phyloP scores from a whole-genome alignment of 2,329 filamentous ascomycete genomes.

The Myriosclerotinia duriaeana region DNA sequence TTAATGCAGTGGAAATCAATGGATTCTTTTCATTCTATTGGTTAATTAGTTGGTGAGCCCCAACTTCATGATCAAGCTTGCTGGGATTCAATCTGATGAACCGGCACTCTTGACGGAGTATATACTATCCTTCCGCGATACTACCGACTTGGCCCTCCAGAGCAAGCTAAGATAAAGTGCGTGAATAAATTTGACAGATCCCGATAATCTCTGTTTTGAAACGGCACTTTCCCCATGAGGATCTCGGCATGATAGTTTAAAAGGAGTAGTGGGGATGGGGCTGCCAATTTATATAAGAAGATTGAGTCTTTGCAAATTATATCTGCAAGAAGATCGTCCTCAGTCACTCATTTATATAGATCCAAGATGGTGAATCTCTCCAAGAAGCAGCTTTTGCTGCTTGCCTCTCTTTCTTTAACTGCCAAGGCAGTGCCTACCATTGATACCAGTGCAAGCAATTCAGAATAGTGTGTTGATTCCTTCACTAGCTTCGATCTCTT shows the following conservation, averaged over 20 bases:
- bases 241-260: background rate
- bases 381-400: constrained; percentile 8
- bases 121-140: background rate
- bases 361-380: constrained; percentile 2
- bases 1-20: background rate
- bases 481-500: background rate
- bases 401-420: constrained; percentile 9
- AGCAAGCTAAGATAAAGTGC: background rate
- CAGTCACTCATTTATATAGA: background rate
- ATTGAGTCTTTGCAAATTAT: background rate
- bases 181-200: background rate
- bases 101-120: background rate
- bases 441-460: background rate
- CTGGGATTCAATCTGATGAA: background rate
- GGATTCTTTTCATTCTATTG: background rate
- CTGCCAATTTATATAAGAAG: constrained; percentile 1
- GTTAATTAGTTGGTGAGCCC: background rate
- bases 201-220: background rate
- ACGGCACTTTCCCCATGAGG: background rate
- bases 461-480: constrained; percentile 1
- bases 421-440: background rate
- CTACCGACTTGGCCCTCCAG: background rate
- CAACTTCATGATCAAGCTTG: background rate
- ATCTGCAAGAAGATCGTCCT: background rate
- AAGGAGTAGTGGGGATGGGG: background rate